Base-by-base conservation (phyloP, 2,329 filamentous ascomycete species). In the Helminthosporium solani region DNA sequence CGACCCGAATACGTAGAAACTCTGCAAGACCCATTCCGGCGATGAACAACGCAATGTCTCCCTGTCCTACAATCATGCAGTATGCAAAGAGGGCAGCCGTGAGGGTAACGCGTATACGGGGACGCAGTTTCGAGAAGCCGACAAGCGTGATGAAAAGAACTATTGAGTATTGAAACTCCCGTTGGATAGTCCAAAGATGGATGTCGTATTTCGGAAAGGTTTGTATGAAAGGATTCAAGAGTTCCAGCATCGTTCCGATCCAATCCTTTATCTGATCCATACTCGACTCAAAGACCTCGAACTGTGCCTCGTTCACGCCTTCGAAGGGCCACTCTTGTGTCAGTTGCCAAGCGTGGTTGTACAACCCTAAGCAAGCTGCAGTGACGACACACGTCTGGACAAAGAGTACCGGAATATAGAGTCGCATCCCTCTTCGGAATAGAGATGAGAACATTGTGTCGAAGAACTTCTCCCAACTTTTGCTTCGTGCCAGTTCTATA, bases 391-490 rank as follows among this genome's bases (percentile, higher is more conserved):
- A 37, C 27, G 81, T 70, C 2, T 81, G 78, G 4, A 78, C 78
- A 40, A 68, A 66, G 25, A 82, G 73, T 16, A 84, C 70, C 2
- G 75, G 75, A 3, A 76, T 57, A 47, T 70, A 73, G 1, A 77
- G 66, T 9, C 75, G 70, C 28, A 76, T 56, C 64, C 70, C 75
- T 47, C 75, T 66, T 33, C 74, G 65, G 58, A 77, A 77, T 6
- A 76, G 55, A 5, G 73, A 72, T 4, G 74, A 76, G 21, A 67
- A 68, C 37, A 77, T 49, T 28, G 68, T 72, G 42, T 75, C 72
- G 12, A 64, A 62, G 39, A 77, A 60, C 18, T 65, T 65, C 14
- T 62, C 54, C 44, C 63, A 61, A 6, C 68, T 67, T 20, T 66
- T 63, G 14, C 63, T 56, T 11, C 73, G 67, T 25, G 75, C 70